Evolutionary conservation across 2,329 filamentous ascomycete genomes (phyloP).

Genomic region (Neospermospora avenae): DNA sequence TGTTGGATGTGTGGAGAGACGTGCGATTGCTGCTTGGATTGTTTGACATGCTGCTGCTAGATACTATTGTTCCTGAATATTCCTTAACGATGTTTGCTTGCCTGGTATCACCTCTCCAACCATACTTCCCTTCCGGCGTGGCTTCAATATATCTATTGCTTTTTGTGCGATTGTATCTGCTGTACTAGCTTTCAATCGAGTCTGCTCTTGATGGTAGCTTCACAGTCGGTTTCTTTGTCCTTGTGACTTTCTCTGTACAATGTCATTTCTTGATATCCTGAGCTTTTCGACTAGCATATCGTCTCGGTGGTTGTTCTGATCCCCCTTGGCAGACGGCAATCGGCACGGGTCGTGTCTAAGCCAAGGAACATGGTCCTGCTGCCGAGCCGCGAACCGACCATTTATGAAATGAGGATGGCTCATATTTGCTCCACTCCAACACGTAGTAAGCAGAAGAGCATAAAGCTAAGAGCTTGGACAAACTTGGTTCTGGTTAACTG

Average conservation of each 20-base stretch:
- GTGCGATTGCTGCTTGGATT: conserved; percentile 12
- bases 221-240: too few relatives aligned
- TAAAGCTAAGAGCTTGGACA: background rate
- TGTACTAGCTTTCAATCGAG: too few relatives aligned
- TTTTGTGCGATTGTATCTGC: too few relatives aligned
- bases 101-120: background rate
- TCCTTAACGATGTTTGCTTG: too few relatives aligned
- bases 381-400: background rate
- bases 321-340: conserved; percentile 1
- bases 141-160: too few relatives aligned
- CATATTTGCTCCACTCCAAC: background rate
- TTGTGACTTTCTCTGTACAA: background rate
- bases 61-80: background rate
- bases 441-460: background rate
- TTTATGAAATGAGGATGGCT: background rate
- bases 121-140: too few relatives aligned
- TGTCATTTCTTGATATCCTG: background rate
- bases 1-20: conserved; percentile 12
- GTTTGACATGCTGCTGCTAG: conserved; percentile 7
- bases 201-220: too few relatives aligned
- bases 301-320: background rate
- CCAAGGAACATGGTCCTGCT: background rate
- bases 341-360: background rate
- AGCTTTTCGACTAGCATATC: background rate
- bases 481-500: too few relatives aligned